Evolutionary conservation across 331 rosid species (phyloP).

Genomic region (Saraca asoca): DNA sequence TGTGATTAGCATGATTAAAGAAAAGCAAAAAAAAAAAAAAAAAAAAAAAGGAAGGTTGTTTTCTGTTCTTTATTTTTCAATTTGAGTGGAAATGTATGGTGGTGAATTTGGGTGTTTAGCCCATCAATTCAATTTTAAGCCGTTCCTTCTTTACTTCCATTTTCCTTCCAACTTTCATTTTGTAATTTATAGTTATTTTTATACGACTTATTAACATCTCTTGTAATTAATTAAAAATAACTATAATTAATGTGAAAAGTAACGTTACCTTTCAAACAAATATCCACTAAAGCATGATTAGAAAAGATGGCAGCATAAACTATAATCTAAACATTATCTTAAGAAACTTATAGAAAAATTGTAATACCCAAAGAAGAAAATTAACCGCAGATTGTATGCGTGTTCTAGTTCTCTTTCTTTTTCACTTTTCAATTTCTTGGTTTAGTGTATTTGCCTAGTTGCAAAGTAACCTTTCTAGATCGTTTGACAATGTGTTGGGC

Average conservation of each 20-base stretch:
- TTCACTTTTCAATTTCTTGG: constrained; percentile 5
- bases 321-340: too few relatives aligned
- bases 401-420: background rate
- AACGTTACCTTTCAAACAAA: too few relatives aligned
- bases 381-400: too few relatives aligned
- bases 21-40: background rate
- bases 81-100: constrained; percentile 41
- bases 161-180: background rate
- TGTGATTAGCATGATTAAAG: constrained; percentile 37
- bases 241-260: too few relatives aligned
- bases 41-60: background rate
- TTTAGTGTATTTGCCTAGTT: background rate
- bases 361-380: too few relatives aligned
- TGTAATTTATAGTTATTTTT: background rate
- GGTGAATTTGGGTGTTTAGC: constrained; percentile 39
- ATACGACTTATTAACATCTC: too few relatives aligned
- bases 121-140: constrained; percentile 57
- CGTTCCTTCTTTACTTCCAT: constrained; percentile 29
- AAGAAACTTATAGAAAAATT: too few relatives aligned
- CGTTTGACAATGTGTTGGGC: constrained; percentile 16
- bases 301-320: too few relatives aligned
- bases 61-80: constrained; percentile 4
- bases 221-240: too few relatives aligned
- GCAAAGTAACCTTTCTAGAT: constrained; percentile 11
- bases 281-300: too few relatives aligned